Conservation (phyloP, 2,329 filamentous ascomycete species). For the Tolypocladium paradoxum region DNA sequence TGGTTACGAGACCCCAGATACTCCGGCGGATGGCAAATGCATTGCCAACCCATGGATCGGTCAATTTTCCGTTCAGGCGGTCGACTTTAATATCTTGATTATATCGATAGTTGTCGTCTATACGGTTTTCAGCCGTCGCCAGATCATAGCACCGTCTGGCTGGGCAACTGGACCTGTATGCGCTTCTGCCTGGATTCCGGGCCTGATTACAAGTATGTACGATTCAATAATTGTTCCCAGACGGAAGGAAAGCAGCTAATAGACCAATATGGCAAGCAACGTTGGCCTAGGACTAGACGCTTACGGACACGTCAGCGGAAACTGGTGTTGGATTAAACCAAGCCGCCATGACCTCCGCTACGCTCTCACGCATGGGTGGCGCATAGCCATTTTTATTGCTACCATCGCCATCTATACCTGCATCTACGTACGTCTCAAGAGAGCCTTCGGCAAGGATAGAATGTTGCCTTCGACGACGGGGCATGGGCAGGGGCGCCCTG, state of each 20-base stretch:
- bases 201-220: conserved; percentile 22
- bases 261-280: background rate
- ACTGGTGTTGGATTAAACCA: conserved; percentile 34
- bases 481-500: background rate
- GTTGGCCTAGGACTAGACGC: conserved; percentile 7
- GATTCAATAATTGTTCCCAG: background rate
- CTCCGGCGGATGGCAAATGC: conserved; percentile 14
- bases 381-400: conserved; percentile 26
- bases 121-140: conserved; percentile 23
- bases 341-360: conserved; percentile 24
- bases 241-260: background rate
- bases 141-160: conserved; percentile 19
- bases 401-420: conserved; percentile 28
- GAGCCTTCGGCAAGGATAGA: conserved; percentile 3
- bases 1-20: conserved; percentile 15
- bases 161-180: conserved; percentile 21
- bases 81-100: conserved; percentile 31
- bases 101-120: conserved; percentile 32
- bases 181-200: conserved; percentile 27
- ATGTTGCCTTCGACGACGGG: background rate
- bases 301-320: conserved; percentile 25
- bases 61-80: conserved; percentile 33
- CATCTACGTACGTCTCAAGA: conserved; percentile 18
- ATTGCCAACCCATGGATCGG: conserved; percentile 31
- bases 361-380: conserved; percentile 30